These are phyloP conservation scores for Candida sanyiensis DNA, from an alignment of 805 yeast species.

Conservation along the genomic window DNA sequence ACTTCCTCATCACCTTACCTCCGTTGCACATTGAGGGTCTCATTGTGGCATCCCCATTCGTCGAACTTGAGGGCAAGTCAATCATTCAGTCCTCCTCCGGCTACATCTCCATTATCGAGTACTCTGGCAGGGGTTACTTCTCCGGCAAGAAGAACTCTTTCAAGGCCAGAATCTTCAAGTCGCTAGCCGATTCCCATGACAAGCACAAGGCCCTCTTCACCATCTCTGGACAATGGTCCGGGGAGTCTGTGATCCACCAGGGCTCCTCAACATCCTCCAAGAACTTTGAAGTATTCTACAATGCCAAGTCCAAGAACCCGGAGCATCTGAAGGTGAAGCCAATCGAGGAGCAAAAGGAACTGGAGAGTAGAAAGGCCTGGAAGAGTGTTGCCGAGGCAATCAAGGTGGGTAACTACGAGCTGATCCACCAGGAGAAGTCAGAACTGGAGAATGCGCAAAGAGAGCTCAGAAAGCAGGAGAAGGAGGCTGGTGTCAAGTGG, in stretches of 20 bases:
- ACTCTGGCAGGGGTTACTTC: constrained; percentile 90
- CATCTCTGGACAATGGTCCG: constrained; percentile 91
- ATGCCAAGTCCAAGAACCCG: constrained; percentile 46
- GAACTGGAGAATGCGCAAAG: constrained; percentile 82
- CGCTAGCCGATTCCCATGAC: constrained; percentile 43
- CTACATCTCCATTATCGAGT: constrained; percentile 65
- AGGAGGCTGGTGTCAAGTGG: constrained; percentile 63
- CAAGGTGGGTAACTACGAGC: constrained; percentile 63
- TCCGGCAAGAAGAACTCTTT: constrained; percentile 90
- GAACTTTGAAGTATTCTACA: constrained; percentile 52
- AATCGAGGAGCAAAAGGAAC: constrained; percentile 66
- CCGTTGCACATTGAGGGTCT: constrained; percentile 94
- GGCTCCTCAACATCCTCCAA: constrained; percentile 46
- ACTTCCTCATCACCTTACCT: constrained; percentile 81
- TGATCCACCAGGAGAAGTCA: constrained; percentile 70
- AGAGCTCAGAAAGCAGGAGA: constrained; percentile 69
- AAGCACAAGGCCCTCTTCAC: constrained; percentile 67
- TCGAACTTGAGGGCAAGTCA: constrained; percentile 88
- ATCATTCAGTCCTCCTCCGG: constrained; percentile 81
- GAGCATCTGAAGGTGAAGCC: constrained; percentile 72
- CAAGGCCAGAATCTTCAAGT: constrained; percentile 74
- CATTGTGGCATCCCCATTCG: constrained; percentile 85
- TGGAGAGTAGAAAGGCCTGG: constrained; percentile 93
- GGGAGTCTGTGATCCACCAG: constrained; percentile 54
- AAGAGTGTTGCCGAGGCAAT: constrained; percentile 82